phyloP scores from a whole-genome alignment of 2,329 filamentous ascomycete species.

The Sporothrix luriei region DNA sequence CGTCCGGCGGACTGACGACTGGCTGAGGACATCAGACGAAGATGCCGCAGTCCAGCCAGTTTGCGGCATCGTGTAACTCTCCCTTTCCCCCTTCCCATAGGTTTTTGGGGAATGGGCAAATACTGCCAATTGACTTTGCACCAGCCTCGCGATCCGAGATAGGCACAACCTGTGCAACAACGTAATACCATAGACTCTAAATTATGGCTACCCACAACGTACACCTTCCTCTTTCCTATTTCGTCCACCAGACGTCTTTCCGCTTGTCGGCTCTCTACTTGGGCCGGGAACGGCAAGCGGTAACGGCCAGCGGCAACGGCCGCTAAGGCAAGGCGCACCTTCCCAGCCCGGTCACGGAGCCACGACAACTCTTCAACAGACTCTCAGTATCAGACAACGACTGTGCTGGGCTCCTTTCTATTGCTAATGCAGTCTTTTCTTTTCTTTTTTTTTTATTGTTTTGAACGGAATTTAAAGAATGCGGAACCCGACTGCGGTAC shows the following conservation, averaged over 20 bases:
- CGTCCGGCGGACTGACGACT: neutral
- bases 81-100: too few species aligned
- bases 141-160: neutral
- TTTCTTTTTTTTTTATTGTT: too few species aligned
- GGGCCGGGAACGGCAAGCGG: slow-evolving; percentile 26
- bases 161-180: neutral
- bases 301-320: slow-evolving; percentile 22
- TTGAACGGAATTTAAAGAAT: too few species aligned
- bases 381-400: neutral
- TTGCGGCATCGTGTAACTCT: neutral
- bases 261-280: neutral
- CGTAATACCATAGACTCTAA: neutral
- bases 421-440: too few species aligned
- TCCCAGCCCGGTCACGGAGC: slow-evolving; percentile 22
- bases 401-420: neutral
- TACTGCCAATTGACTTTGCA: neutral
- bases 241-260: neutral
- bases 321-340: neutral
- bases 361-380: slow-evolving; percentile 2
- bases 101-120: neutral
- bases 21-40: neutral
- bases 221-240: neutral
- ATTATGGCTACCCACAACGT: neutral
- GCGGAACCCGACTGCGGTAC: too few species aligned
- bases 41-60: neutral